These are phyloP conservation scores for Nicotiana noctiflora DNA, from an alignment of 257 asterid species.

Conservation along the genomic window DNA sequence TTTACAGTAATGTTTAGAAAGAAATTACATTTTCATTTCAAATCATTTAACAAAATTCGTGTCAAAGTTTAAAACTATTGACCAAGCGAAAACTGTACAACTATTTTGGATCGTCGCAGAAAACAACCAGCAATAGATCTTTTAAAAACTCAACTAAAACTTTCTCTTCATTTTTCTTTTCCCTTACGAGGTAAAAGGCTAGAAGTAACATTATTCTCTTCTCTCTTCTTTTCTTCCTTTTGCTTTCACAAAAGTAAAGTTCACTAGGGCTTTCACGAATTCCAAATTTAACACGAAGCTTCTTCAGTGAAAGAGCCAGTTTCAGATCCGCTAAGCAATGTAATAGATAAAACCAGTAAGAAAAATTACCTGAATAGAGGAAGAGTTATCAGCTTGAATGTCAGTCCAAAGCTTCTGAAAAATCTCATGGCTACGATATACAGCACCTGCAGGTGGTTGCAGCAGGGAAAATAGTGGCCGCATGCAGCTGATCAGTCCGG, in stretches of 20 bases:
- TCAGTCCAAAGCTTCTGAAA: slow-evolving; percentile 58
- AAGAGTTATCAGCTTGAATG: slow-evolving; percentile 56
- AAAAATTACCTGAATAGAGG: slow-evolving; percentile 46
- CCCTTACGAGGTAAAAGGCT: neutral
- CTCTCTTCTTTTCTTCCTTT: neutral
- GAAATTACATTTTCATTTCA: neutral
- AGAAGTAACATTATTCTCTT: neutral
- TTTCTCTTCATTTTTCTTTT: neutral
- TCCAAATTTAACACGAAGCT: neutral
- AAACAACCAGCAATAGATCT: neutral
- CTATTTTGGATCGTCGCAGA: neutral
- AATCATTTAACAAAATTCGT: neutral
- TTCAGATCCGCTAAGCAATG: neutral
- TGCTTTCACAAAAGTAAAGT: neutral
- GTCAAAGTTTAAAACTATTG: neutral
- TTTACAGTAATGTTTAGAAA: neutral
- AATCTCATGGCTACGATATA: slow-evolving; percentile 60
- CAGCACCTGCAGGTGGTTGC: slow-evolving; percentile 44
- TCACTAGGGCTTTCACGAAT: neutral
- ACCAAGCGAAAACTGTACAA: neutral
- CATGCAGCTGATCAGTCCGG: slow-evolving; percentile 61
- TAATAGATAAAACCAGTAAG: neutral
- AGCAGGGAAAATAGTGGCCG: slow-evolving; percentile 54
- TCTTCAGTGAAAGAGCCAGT: neutral
- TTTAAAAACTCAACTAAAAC: neutral